Base-by-base conservation (phyloP, 2,329 filamentous ascomycete species). In the Polychaeton citri region DNA sequence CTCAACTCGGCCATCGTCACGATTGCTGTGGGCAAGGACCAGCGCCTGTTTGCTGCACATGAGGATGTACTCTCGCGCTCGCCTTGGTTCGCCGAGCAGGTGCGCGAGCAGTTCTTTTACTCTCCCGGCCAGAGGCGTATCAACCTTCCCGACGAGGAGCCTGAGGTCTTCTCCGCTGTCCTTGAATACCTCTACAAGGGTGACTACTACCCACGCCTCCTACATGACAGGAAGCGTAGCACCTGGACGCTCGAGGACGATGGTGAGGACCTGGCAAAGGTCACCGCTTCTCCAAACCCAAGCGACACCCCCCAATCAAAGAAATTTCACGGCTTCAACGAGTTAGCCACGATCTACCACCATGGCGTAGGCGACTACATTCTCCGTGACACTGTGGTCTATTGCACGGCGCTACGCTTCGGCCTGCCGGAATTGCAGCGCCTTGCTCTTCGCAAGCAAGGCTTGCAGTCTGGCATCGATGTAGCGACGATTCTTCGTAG, bases 121-220 rank as follows among this genome's bases (percentile, higher is more conserved):
- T 71, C 65, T 41, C 47, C 52, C 21, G 61, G 63, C 64, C 66
- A 76, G 71, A 77, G 82, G 68, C 74, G 83, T 75, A 75, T 85
- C 74, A 61, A 79, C 74, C 68, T 81, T 69, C 68, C 81, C 73
- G 70, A 74, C 49, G 74, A 76, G 71, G 84, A 93, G 68, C 85
- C 87, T 49, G 86, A 93, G 69, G 74, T 92, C 60, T 83, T 95
- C 63, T 92, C 85, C 59, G 87, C 81, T 54, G 71, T 95, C 53
- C 84, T 95, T 66, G 87, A 95, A 68, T 95, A 87, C 61, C 76
- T 95, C 48, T 95, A 95, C 79, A 93, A 92, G 69, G 85, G 83
- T 48, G 86, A 93, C 71, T 94, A 93, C 66, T 90, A 82, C 62
- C 87, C 87, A 38, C 82, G 85, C 61, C 71, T 95, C 65, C 57